These are phyloP conservation scores for Microcera coccophila DNA, from an alignment of 2,329 filamentous ascomycete genomes.

Conservation along the genomic window DNA sequence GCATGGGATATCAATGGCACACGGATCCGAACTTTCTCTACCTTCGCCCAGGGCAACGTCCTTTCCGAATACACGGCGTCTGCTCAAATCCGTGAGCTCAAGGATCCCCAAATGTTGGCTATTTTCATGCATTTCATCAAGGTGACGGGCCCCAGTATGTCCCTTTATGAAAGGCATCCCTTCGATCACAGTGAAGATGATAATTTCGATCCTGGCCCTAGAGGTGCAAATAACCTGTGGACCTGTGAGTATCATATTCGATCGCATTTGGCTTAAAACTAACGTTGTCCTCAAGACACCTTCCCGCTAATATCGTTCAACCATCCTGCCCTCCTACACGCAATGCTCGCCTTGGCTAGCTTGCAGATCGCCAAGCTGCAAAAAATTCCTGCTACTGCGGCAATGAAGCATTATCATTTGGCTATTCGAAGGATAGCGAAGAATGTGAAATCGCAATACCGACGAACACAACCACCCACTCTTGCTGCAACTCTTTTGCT, in stretches of 20 bases:
- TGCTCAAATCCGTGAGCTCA: constrained; percentile 66
- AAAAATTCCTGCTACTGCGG: constrained; percentile 68
- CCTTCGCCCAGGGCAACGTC: constrained; percentile 45
- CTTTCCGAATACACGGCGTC: constrained; percentile 65
- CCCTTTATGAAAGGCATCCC: constrained; percentile 80
- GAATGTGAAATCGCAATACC: constrained; percentile 65
- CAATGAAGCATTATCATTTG: constrained; percentile 87
- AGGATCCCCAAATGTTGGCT: constrained; percentile 72
- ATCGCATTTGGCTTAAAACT: constrained; percentile 11
- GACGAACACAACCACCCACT: constrained; percentile 72
- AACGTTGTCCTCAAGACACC: constrained; percentile 52
- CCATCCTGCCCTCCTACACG: constrained; percentile 83
- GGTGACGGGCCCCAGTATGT: constrained; percentile 80
- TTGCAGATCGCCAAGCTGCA: constrained; percentile 85
- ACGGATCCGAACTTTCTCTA: constrained; percentile 47
- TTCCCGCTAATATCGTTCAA: constrained; percentile 80
- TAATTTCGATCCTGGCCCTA: constrained; percentile 58
- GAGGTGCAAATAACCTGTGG: constrained; percentile 62
- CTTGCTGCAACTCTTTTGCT: constrained; percentile 84
- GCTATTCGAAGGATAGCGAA: constrained; percentile 74
- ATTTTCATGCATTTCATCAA: constrained; percentile 92
- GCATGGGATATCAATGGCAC: constrained; percentile 34
- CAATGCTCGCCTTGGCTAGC: constrained; percentile 82
- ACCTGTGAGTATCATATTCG: constrained; percentile 46
- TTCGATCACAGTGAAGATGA: constrained; percentile 60